A percentile compares a stretch with the other conserved stretches of the same genome.
Conservation (phyloP, 306 rosid genomes). For the Medicago ruthenica region DNA sequence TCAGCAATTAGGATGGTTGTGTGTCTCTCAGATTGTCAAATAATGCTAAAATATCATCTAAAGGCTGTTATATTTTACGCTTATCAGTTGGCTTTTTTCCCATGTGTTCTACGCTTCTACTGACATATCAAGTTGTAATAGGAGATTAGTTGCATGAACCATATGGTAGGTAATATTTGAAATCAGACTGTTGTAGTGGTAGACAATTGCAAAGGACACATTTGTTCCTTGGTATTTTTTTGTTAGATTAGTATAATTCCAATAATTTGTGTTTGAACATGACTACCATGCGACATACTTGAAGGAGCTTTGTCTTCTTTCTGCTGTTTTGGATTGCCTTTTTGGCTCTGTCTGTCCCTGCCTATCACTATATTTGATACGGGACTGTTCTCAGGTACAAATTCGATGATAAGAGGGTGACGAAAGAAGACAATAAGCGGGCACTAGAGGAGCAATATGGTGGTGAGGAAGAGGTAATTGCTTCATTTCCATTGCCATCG, state of each 20-base stretch:
- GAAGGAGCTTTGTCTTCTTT: conserved; percentile 15
- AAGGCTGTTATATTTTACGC: neutral
- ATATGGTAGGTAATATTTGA: conserved; percentile 20
- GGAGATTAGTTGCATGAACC: conserved; percentile 32
- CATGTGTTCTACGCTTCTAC: neutral
- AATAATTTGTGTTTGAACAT: conserved; percentile 32
- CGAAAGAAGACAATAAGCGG: conserved; percentile 90
- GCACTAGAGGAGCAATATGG: conserved; percentile 98
- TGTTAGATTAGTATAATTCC: conserved; percentile 18
- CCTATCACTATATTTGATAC: conserved; percentile 9
- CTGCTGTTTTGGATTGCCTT: conserved; percentile 21
- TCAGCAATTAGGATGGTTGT: neutral
- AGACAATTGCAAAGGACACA: neutral
- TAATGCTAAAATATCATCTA: neutral
- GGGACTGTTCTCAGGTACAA: conserved; percentile 65
- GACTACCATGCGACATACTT: neutral
- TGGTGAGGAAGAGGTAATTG: conserved; percentile 92
- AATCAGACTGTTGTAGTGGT: conserved; percentile 11
- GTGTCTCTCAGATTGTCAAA: neutral
- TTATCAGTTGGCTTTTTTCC: neutral
- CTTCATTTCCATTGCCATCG: conserved; percentile 21
- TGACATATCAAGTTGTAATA: conserved; percentile 14
- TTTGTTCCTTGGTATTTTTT: conserved; percentile 21
- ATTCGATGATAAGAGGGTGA: conserved; percentile 91
- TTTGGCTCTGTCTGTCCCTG: neutral